Percentiles rank a stretch among this genome's conserved stretches.
phyloP scores from a whole-genome alignment of 2,329 filamentous ascomycete genomes.

The Calonectria crousiana region DNA sequence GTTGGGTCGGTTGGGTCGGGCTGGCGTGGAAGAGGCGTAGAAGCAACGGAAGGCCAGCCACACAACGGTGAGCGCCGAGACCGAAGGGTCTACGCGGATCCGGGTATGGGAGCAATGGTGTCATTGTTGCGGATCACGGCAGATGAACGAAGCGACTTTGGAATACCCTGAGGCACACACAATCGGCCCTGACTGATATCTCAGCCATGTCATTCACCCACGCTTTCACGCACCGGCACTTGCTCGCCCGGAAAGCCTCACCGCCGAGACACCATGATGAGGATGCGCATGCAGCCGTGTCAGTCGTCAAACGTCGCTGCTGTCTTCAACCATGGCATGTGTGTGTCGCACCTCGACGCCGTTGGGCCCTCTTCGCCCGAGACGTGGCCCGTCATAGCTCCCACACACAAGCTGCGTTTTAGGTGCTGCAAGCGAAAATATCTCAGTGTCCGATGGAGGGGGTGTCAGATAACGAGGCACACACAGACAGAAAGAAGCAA shows the following conservation, averaged over 20 bases:
- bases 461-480: background rate
- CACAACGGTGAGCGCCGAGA: background rate
- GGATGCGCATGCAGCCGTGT: slow-evolving; percentile 10
- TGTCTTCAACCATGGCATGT: background rate
- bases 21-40: slow-evolving; percentile 11
- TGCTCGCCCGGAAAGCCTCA: slow-evolving; percentile 1
- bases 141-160: slow-evolving; percentile 15
- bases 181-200: background rate
- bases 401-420: background rate
- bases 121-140: slow-evolving; percentile 13
- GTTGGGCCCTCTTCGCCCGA: background rate
- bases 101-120: slow-evolving; percentile 18
- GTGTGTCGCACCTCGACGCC: background rate
- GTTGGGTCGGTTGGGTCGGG: slow-evolving; percentile 1
- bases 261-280: slow-evolving; percentile 17
- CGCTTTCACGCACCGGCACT: background rate
- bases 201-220: slow-evolving; percentile 2
- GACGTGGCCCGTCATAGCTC: background rate
- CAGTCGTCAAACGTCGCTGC: slow-evolving; percentile 1
- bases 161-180: slow-evolving; percentile 8
- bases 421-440: background rate
- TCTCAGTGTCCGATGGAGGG: background rate
- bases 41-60: slow-evolving; percentile 10
- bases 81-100: slow-evolving; percentile 21
- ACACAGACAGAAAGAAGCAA: background rate